phyloP scores from a whole-genome alignment of 495 filamentous ascomycete species.

The Neurospora sp. region DNA sequence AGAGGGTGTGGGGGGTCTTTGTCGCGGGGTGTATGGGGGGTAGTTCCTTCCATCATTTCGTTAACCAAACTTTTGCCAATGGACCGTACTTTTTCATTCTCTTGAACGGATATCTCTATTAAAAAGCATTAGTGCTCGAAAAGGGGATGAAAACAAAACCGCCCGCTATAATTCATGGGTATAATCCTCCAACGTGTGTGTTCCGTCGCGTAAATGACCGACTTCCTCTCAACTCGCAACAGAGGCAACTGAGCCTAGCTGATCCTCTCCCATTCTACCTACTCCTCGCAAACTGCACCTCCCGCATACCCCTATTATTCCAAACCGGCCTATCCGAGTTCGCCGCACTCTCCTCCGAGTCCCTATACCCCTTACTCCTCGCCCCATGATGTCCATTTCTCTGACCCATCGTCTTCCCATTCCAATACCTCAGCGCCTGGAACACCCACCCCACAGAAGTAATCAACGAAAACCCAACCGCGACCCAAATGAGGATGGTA shows the following conservation, averaged over 20 bases:
- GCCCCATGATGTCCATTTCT: neutral
- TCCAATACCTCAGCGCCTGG: constrained; percentile 1
- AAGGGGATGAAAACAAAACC: neutral
- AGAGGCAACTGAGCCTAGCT: neutral
- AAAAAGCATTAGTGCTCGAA: neutral
- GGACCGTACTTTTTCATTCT: neutral
- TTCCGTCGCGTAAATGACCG: neutral
- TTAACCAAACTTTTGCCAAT: neutral
- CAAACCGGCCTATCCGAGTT: neutral
- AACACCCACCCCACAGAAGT: constrained; percentile 47
- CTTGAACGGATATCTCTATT: neutral
- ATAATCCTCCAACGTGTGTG: neutral
- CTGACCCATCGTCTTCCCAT: constrained; percentile 2
- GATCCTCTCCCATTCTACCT: neutral
- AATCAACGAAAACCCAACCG: constrained; percentile 49
- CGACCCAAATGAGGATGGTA: constrained; percentile 48
- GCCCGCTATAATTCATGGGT: neutral
- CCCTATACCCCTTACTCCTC: neutral
- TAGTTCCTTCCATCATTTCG: neutral
- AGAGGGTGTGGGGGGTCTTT: too few relatives aligned
- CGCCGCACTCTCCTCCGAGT: constrained; percentile 5
- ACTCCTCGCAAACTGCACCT: neutral
- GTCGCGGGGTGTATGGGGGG: too few relatives aligned
- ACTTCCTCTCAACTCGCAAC: neutral
- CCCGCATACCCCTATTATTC: neutral